phyloP scores from a whole-genome alignment of 163 green algal genomes.

The Botryococcus braunii region DNA sequence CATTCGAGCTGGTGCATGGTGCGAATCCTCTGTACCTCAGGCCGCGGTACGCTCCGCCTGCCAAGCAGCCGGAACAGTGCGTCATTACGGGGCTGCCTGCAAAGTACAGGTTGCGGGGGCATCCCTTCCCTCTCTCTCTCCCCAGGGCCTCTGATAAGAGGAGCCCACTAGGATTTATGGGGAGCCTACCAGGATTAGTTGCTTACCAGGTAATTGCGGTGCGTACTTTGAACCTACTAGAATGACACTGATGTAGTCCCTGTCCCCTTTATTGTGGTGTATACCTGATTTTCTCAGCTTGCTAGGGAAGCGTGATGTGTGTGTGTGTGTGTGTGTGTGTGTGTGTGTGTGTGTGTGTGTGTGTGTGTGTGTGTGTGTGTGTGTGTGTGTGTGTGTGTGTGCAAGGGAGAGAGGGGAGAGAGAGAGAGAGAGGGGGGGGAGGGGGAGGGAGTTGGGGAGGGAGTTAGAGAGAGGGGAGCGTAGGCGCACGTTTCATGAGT shows the following conservation, averaged over 20 bases:
- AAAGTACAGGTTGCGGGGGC: not conserved
- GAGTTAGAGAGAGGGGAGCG: no score
- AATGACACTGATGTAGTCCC: not conserved
- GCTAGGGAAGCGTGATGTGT: no score
- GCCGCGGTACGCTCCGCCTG: slow-evolving; percentile 25
- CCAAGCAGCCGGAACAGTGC: slow-evolving; percentile 32
- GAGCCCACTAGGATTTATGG: not conserved
- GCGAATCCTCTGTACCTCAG: slow-evolving; percentile 39
- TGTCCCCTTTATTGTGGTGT: not conserved
- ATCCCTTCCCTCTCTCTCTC: not conserved
- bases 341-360: no score
- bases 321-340: no score
- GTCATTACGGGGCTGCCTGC: slow-evolving; percentile 59
- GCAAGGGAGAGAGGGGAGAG: no score
- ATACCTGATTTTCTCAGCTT: not conserved
- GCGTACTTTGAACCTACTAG: not conserved
- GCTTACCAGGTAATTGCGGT: not conserved
- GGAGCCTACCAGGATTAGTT: not conserved
- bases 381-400: no score
- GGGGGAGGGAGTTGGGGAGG: no score
- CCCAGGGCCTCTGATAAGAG: not conserved
- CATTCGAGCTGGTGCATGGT: slow-evolving; percentile 54
- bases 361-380: no score
- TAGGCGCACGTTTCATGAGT: no score
- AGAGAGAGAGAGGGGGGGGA: no score